Evolutionary conservation across 2,329 filamentous ascomycete genomes (phyloP).

Genomic region (Ilyonectria robusta): DNA sequence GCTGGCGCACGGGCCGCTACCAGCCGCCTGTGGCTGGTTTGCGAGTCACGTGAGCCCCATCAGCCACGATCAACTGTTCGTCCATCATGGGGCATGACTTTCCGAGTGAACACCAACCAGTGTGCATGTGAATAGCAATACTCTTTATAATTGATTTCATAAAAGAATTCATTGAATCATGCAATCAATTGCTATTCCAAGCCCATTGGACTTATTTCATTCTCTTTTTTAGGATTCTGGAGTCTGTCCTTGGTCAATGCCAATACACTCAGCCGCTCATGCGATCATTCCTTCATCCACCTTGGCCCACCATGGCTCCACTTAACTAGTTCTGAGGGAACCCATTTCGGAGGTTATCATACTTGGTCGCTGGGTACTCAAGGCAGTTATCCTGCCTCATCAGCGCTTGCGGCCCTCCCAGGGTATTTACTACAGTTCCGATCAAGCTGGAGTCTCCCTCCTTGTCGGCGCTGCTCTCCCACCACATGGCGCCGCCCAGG

Average conservation of each 20-base stretch:
- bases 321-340: constrained; percentile 61
- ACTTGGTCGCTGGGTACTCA: constrained; percentile 75
- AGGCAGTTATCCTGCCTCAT: constrained; percentile 72
- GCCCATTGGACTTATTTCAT: background rate
- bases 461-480: constrained; percentile 89
- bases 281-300: background rate
- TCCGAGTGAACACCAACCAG: no score
- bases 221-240: background rate
- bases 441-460: constrained; percentile 77
- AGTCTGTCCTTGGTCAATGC: background rate
- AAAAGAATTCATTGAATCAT: background rate
- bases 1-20: constrained; percentile 45
- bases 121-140: background rate
- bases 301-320: constrained; percentile 3
- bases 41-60: constrained; percentile 35
- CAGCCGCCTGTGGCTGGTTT: constrained; percentile 37
- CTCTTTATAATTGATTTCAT: background rate
- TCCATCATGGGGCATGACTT: background rate
- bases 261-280: background rate
- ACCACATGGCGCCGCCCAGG: constrained; percentile 97
- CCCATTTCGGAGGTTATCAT: constrained; percentile 76
- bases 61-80: background rate
- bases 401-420: constrained; percentile 68
- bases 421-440: constrained; percentile 69
- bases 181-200: background rate